These are phyloP conservation scores for Diophrys appendiculata DNA, from an alignment of 73 alveolate genomes.

Conservation along the genomic window DNA sequence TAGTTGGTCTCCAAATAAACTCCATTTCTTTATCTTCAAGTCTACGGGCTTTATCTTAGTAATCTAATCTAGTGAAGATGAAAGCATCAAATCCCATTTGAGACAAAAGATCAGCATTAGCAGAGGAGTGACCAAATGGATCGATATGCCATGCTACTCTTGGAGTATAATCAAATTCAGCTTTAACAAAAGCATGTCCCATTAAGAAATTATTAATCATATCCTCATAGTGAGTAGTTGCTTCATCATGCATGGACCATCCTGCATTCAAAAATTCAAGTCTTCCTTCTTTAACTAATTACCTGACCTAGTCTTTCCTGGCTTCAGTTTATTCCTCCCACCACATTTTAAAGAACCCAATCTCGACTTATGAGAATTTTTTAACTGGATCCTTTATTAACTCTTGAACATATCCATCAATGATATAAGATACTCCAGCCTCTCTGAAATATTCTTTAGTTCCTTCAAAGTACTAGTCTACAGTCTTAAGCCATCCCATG, in stretches of 20 bases:
- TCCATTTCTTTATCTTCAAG: slow-evolving; percentile 75
- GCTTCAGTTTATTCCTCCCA: slow-evolving; percentile 72
- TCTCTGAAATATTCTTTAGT: slow-evolving; percentile 26
- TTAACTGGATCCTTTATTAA: slow-evolving; percentile 62
- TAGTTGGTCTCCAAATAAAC: slow-evolving; percentile 85
- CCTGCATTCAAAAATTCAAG: slow-evolving; percentile 90
- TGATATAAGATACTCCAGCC: slow-evolving; percentile 48
- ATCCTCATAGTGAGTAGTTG: slow-evolving; percentile 83
- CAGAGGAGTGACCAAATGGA: slow-evolving; percentile 93
- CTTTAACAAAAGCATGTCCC: slow-evolving; percentile 86
- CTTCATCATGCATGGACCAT: slow-evolving; percentile 93
- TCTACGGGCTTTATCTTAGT: slow-evolving; percentile 76
- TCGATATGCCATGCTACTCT: slow-evolving; percentile 95
- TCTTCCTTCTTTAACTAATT: slow-evolving; percentile 69
- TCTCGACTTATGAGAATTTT: slow-evolving; percentile 87
- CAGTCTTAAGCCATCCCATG: slow-evolving; percentile 99
- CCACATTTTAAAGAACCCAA: slow-evolving; percentile 87
- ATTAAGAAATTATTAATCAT: slow-evolving; percentile 74
- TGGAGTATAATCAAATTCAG: slow-evolving; percentile 78
- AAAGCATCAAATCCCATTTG: slow-evolving; percentile 96
- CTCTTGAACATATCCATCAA: slow-evolving; percentile 50
- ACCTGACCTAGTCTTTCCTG: slow-evolving; percentile 33
- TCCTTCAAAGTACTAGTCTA: slow-evolving; percentile 78
- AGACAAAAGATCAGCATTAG: slow-evolving; percentile 84
- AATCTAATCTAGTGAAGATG: slow-evolving; percentile 92